Evolutionary conservation across 2,329 filamentous ascomycete species (phyloP).

Genomic region (Zalaria sp.): DNA sequence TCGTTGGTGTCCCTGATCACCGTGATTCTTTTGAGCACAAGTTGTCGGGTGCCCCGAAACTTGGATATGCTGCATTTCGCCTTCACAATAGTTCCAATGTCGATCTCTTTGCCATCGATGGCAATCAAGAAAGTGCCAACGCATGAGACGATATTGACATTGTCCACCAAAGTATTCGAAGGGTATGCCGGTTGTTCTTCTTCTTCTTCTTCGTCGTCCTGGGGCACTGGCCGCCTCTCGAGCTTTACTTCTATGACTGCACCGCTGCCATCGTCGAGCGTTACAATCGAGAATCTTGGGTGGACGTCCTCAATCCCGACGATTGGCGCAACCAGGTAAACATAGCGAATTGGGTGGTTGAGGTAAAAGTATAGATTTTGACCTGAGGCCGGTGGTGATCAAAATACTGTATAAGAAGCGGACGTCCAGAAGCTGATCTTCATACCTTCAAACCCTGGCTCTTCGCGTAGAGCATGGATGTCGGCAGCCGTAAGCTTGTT

Average conservation of each 20-base stretch:
- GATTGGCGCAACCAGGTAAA: constrained; percentile 30
- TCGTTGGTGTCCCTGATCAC: constrained; percentile 37
- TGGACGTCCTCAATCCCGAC: constrained; percentile 28
- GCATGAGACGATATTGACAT: constrained; percentile 22
- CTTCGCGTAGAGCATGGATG: constrained; percentile 36
- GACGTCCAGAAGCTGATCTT: too few relatives aligned
- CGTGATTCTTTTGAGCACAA: constrained; percentile 39
- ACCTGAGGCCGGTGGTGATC: constrained; percentile 19
- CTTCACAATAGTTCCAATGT: constrained; percentile 38
- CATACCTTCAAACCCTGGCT: constrained; percentile 37
- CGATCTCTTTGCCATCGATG: constrained; percentile 20
- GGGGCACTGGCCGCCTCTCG: constrained; percentile 16
- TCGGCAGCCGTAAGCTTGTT: constrained; percentile 45
- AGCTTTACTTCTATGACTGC: constrained; percentile 42
- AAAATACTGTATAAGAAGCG: background rate
- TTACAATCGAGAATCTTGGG: constrained; percentile 31
- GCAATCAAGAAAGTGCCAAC: constrained; percentile 30
- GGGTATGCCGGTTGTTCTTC: constrained; percentile 9
- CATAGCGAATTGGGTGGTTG: constrained; percentile 37
- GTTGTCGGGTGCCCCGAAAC: constrained; percentile 37
- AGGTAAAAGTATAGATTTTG: constrained; percentile 42
- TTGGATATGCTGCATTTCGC: constrained; percentile 41
- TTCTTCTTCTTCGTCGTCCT: constrained; percentile 8
- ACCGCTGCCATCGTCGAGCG: constrained; percentile 48
- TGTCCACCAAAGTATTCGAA: constrained; percentile 22